Conservation (phyloP, 768 basidiomycete species). For the Termitomyces sp. region DNA sequence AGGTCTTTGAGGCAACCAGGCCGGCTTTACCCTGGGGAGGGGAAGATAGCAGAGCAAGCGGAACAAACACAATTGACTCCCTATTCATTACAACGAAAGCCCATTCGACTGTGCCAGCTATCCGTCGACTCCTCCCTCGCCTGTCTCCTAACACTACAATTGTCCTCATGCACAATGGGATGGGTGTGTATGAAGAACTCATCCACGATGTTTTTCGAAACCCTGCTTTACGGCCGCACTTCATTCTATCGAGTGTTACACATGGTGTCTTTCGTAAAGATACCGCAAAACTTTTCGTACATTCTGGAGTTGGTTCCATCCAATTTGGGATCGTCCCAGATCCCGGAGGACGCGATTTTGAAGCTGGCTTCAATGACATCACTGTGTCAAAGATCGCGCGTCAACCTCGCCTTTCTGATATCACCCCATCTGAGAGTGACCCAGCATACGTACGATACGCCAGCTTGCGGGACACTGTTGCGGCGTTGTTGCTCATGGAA, state of each 20-base stretch:
- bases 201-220: conserved; percentile 65
- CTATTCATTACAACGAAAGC: conserved; percentile 85
- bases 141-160: conserved; percentile 68
- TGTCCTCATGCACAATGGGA: conserved; percentile 91
- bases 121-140: conserved; percentile 56
- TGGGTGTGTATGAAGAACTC: conserved; percentile 85
- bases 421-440: conserved; percentile 34
- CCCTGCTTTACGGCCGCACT: conserved; percentile 68
- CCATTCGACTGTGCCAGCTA: conserved; percentile 49
- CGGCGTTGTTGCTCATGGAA: conserved; percentile 51
- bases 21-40: neutral
- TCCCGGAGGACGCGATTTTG: conserved; percentile 53
- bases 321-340: conserved; percentile 81
- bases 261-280: conserved; percentile 67
- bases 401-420: conserved; percentile 45
- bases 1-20: conserved; percentile 30
- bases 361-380: conserved; percentile 40
- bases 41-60: neutral
- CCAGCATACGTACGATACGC: conserved; percentile 39
- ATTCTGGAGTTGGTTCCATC: conserved; percentile 64
- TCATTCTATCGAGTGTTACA: conserved; percentile 77
- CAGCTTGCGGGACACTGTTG: conserved; percentile 63
- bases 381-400: conserved; percentile 28
- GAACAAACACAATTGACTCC: conserved; percentile 49
- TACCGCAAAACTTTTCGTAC: conserved; percentile 48